Conservation (phyloP, 768 basidiomycete species). For the Kwoniella sp. region DNA sequence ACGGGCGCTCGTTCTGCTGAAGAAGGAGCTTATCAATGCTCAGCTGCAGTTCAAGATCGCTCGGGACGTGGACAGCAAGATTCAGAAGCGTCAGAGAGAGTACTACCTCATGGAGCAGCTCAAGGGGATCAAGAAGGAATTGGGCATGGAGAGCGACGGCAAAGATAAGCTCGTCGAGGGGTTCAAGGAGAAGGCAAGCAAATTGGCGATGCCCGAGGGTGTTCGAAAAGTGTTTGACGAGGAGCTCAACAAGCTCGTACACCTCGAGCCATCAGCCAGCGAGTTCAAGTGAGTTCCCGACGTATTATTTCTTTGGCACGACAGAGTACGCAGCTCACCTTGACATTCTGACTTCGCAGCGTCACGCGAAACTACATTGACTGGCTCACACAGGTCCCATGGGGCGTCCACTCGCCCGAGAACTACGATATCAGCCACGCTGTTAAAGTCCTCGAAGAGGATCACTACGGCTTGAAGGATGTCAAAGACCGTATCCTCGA, state of each 20-base stretch:
- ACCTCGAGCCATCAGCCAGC: slow-evolving; percentile 84
- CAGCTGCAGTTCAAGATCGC: slow-evolving; percentile 91
- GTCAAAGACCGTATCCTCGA: slow-evolving; percentile 93
- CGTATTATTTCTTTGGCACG: neutral
- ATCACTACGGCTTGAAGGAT: slow-evolving; percentile 89
- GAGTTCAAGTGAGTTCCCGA: slow-evolving; percentile 68
- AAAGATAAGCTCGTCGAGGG: slow-evolving; percentile 93
- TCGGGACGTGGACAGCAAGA: slow-evolving; percentile 90
- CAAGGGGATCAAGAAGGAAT: slow-evolving; percentile 92
- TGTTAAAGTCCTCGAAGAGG: slow-evolving; percentile 81
- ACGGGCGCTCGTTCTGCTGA: slow-evolving; percentile 86
- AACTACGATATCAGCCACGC: slow-evolving; percentile 87
- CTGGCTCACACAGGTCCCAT: slow-evolving; percentile 73
- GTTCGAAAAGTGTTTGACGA: slow-evolving; percentile 96
- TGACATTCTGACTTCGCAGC: slow-evolving; percentile 35
- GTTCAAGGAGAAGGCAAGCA: slow-evolving; percentile 80
- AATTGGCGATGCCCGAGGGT: slow-evolving; percentile 81
- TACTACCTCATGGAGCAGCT: slow-evolving; percentile 97
- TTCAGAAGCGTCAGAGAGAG: slow-evolving; percentile 89
- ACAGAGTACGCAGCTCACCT: neutral
- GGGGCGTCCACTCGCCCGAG: slow-evolving; percentile 92
- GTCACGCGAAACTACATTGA: slow-evolving; percentile 94
- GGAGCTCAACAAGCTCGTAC: slow-evolving; percentile 84
- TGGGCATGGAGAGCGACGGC: slow-evolving; percentile 92
- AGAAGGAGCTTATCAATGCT: slow-evolving; percentile 97